Base-by-base conservation (phyloP, 352 stramenopile species). In the Pythium rhizo-oryzae region DNA sequence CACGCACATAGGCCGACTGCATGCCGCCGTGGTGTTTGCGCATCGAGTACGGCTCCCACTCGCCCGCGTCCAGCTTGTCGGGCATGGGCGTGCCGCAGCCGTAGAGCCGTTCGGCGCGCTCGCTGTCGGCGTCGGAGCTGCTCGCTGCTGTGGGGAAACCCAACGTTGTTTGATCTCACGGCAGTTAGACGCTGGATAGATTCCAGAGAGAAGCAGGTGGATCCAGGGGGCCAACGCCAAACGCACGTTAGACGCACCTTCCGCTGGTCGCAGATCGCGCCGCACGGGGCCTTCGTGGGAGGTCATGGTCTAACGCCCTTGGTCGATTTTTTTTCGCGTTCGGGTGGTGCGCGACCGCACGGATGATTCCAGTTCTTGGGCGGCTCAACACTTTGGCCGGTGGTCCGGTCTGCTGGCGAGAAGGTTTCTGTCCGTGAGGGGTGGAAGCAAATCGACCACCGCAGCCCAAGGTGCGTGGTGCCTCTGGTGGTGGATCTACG, bases 41-140 rank as follows among this genome's bases (percentile, higher is more conserved):
- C 55, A 77, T 76, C 47, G 76, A 61, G 62, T 88, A 87, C 33
- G 70, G 66, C 39, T 90, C 81, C 82, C 82, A 91, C 56, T 90
- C 81, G 51, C 64, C 21, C 16, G 79, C 77, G 53, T 63, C 63
- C 12, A 74, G 65, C 69, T 78, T 80, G 23, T 76, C 69, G 35
- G 68, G 68, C 57, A 78, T 73, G 54, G 77, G 51, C 39, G 60
- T 75, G 39, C 59, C 65, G 44, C 67, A 67, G 25, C 47, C 59
- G 53, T 65, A 63, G 21, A 59, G 62, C 28, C 30, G 25, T 52
- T 82, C 74, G 30, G 43, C 52, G 23, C 55, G 43, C 53, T 72
- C 64, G 56, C 64, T 61, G 28, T 61, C 71, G 21, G 58, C 62
- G 50, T 79, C 71, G 39, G 59, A 62, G 30, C 60, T 51, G 59